Evolutionary conservation across 2,329 filamentous ascomycete species (phyloP).

Genomic region (Periconia macrospinosa): DNA sequence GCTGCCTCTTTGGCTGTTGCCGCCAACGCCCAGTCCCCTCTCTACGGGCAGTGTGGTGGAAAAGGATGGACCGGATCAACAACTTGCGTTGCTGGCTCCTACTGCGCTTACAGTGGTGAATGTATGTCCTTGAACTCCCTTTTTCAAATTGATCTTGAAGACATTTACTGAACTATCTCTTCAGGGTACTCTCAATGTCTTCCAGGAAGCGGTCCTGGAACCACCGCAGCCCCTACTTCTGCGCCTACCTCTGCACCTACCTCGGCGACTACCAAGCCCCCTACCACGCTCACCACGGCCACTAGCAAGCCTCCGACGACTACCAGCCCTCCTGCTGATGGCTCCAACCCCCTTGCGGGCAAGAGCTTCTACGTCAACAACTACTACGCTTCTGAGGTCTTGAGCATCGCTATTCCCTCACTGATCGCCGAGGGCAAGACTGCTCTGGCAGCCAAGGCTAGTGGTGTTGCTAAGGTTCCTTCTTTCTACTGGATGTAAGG

Average conservation of each 20-base stretch:
- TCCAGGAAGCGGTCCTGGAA: slow-evolving; percentile 7
- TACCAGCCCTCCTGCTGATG: slow-evolving; percentile 10
- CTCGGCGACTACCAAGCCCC: slow-evolving; percentile 3
- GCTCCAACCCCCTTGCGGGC: slow-evolving; percentile 54
- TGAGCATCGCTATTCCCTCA: slow-evolving; percentile 61
- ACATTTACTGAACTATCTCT: background rate
- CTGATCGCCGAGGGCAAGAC: slow-evolving; percentile 46
- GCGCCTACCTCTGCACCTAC: slow-evolving; percentile 13
- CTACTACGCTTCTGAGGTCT: slow-evolving; percentile 55
- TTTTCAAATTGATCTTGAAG: background rate
- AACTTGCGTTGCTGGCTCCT: slow-evolving; percentile 10
- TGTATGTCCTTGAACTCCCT: slow-evolving; percentile 3
- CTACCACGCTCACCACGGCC: slow-evolving; percentile 5
- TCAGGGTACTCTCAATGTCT: slow-evolving; percentile 12
- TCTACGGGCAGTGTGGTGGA: slow-evolving; percentile 10
- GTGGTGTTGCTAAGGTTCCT: slow-evolving; percentile 50
- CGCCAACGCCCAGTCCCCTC: background rate
- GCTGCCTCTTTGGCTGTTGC: slow-evolving; percentile 3
- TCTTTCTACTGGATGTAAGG: slow-evolving; percentile 52
- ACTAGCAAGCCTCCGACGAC: slow-evolving; percentile 14
- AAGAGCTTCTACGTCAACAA: slow-evolving; percentile 53
- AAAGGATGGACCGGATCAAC: slow-evolving; percentile 5
- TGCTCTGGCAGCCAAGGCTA: slow-evolving; percentile 54
- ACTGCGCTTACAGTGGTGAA: slow-evolving; percentile 11
- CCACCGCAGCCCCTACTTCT: slow-evolving; percentile 1